Evolutionary conservation across 2,329 filamentous ascomycete species (phyloP), one percentile per base, ranked within the genome.

Genomic region (Penicillium sumatraense): DNA sequence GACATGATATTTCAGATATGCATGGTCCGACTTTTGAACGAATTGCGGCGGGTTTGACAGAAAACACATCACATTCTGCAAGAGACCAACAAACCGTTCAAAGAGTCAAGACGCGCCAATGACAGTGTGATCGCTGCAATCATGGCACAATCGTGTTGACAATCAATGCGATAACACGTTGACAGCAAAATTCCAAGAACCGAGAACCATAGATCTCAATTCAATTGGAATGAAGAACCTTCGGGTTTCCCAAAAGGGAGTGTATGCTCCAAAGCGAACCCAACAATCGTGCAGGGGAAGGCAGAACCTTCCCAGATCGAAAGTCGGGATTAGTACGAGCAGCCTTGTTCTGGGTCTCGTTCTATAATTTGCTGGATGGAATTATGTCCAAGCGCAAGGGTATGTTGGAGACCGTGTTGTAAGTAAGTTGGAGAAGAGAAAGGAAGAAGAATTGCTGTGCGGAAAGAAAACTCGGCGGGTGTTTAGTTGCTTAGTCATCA

Each of bases 201-300:
- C 13, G 21, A 33, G 16, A 18, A 4, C 20, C 16, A 31, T 33
- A n/a, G 21, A 14, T 33, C 24, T 21, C 10, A 16, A 27, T 11
- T 7, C 21, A 2, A 31, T 18, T 29, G 42, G 26, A 46, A 46
- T 46, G 42, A 31, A 46, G 9, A 46, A 21, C 42, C 26, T 8
- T 2, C 1, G n/a, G 16, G 5, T 36, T 45, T 56, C 33, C 20
- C 14, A 38, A 24, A 57, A 45, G 13, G 53, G 53, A 33, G 63
- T 77, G 71, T 77, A 66, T 72, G 74, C 75, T 75, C 72, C 73
- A 77, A 71, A 76, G 75, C 75, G 75, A 78, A 78, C 73, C 75
- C 72, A 70, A 64, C 63, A 61, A 69, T 66, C 67, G 65, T 58
- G 58, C 50, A 48, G 20, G 57, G 53, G 59, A 59, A 49, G 51